Evolutionary conservation across 805 yeast species (phyloP).

Genomic region (Lachancea fermentati): DNA sequence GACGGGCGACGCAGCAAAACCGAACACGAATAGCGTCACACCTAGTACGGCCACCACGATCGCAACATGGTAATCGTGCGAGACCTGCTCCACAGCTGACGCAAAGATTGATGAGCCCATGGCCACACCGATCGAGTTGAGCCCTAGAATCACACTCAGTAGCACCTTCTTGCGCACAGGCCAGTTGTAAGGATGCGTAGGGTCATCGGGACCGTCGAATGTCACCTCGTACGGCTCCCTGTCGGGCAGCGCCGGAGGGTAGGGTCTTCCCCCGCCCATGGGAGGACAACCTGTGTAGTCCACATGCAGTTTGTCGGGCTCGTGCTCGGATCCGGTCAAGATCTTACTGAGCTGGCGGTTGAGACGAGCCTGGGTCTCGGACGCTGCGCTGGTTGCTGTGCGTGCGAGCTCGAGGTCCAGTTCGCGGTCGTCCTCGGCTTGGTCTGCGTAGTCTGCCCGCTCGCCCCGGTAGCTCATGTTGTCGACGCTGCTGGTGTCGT

Average conservation of each 20-base stretch:
- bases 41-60: constrained; percentile 67
- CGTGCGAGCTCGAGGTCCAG: constrained; percentile 8
- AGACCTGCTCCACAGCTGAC: constrained; percentile 46
- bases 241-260: constrained; percentile 57
- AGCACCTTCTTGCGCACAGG: constrained; percentile 40
- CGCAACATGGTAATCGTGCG: constrained; percentile 53
- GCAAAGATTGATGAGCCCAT: constrained; percentile 86
- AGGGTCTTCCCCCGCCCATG: constrained; percentile 65
- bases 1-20: constrained; percentile 90
- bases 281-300: constrained; percentile 38
- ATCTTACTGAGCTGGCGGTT: constrained; percentile 38
- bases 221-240: constrained; percentile 56
- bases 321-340: constrained; percentile 36
- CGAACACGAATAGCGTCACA: constrained; percentile 78
- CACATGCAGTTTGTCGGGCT: constrained; percentile 25
- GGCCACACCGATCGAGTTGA: constrained; percentile 47
- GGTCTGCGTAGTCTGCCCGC: constrained; percentile 1
- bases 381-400: constrained; percentile 14
- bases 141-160: constrained; percentile 43
- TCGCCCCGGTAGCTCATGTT: not conserved
- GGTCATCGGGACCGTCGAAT: constrained; percentile 76
- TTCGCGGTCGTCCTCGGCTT: not conserved
- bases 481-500: not conserved
- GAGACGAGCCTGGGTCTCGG: constrained; percentile 21
- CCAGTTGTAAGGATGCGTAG: constrained; percentile 79